These are phyloP conservation scores for Trichocladium antarcticum DNA, from an alignment of 495 filamentous ascomycete species.

Conservation along the genomic window DNA sequence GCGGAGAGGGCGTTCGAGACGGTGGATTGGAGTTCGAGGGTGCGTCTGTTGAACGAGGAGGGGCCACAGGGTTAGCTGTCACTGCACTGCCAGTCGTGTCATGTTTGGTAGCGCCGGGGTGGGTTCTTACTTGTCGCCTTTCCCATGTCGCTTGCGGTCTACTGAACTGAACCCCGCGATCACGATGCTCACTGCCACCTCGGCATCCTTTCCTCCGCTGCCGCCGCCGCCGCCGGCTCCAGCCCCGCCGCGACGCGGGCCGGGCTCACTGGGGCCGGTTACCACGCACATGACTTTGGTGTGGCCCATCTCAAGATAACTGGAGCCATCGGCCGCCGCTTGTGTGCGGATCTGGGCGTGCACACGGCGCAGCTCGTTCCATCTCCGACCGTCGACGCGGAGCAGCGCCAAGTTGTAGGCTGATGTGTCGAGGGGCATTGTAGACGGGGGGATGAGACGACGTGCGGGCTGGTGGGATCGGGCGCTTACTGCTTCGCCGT, in stretches of 20 bases:
- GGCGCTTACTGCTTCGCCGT: not conserved
- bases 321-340: constrained; percentile 77
- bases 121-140: constrained; percentile 59
- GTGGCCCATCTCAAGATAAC: constrained; percentile 90
- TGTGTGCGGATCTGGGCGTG: constrained; percentile 85
- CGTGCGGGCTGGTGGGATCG: not conserved
- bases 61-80: constrained; percentile 6
- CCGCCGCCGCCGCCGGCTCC: constrained; percentile 32
- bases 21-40: constrained; percentile 65
- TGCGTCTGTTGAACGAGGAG: constrained; percentile 44
- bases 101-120: not conserved
- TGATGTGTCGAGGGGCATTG: constrained; percentile 84
- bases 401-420: constrained; percentile 77
- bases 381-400: constrained; percentile 86
- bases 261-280: constrained; percentile 65
- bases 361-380: constrained; percentile 92
- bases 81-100: not conserved
- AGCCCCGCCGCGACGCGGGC: constrained; percentile 23
- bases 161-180: constrained; percentile 80
- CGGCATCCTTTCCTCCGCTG: constrained; percentile 38
- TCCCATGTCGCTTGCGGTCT: constrained; percentile 63
- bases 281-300: constrained; percentile 93
- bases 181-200: constrained; percentile 70
- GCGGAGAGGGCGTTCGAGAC: constrained; percentile 62
- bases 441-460: not conserved